Conservation (phyloP, 73 alveolate genomes). For the Tetrahymena borealis region DNA sequence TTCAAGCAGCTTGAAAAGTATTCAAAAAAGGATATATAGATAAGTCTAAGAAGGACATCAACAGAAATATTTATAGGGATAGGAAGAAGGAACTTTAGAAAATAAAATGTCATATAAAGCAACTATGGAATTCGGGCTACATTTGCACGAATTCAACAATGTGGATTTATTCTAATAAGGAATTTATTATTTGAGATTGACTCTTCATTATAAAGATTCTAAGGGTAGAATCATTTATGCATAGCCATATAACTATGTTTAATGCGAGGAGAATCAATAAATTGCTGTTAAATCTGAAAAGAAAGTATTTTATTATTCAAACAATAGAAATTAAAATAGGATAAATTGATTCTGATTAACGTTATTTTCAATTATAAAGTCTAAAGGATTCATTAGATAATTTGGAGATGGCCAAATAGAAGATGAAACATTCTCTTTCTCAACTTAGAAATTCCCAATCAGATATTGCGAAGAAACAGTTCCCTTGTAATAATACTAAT, state of each 20-base stretch:
- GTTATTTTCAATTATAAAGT: neutral
- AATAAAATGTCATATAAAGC: neutral
- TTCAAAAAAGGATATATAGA: too few species aligned
- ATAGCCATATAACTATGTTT: neutral
- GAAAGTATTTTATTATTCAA: neutral
- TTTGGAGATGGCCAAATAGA: neutral
- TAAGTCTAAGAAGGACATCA: too few species aligned
- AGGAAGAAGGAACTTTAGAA: neutral
- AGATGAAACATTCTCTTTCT: neutral
- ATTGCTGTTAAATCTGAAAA: neutral
- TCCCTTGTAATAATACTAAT: neutral
- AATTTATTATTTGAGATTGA: neutral
- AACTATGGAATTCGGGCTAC: neutral
- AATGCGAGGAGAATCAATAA: neutral
- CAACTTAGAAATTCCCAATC: neutral
- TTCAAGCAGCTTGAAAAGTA: too few species aligned
- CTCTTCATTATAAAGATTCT: neutral
- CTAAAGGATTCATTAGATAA: neutral
- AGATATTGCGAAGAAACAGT: neutral
- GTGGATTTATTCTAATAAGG: neutral
- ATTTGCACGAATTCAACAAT: neutral
- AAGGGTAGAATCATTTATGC: neutral
- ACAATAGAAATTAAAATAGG: neutral
- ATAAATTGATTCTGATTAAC: neutral
- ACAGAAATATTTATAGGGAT: neutral